These are phyloP conservation scores for Cercospora sojina DNA, from an alignment of 2,329 filamentous ascomycete genomes.

Conservation along the genomic window DNA sequence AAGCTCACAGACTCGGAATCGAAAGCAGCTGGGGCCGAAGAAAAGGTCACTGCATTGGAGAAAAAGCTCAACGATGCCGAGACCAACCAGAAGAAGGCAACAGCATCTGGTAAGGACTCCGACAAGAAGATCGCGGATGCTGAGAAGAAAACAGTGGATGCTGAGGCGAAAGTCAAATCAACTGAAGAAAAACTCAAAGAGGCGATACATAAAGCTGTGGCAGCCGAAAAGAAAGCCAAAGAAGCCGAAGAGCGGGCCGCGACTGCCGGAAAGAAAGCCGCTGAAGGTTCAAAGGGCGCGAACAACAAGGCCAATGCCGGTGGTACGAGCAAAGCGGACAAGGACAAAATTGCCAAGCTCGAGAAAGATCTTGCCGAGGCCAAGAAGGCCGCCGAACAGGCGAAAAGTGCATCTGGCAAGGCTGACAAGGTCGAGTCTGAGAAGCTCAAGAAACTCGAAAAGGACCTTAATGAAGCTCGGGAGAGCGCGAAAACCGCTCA, in stretches of 20 bases:
- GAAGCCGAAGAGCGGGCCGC: conserved; percentile 20
- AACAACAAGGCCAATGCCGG: conserved; percentile 10
- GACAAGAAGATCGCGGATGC: conserved; percentile 16
- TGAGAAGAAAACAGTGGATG: conserved; percentile 3
- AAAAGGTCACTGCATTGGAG: conserved; percentile 12
- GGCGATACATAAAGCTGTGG: conserved; percentile 12
- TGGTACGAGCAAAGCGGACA: conserved; percentile 15
- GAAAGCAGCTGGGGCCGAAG: conserved; percentile 15
- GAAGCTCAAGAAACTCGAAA: conserved; percentile 18
- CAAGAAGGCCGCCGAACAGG: conserved; percentile 14
- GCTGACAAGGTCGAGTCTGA: conserved; percentile 9
- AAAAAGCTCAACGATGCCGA: conserved; percentile 17
- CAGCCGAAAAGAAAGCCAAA: conserved; percentile 11
- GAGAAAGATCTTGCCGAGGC: conserved; percentile 21
- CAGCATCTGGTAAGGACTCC: conserved; percentile 18
- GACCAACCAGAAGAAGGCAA: conserved; percentile 15
- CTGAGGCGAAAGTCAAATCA: conserved; percentile 8
- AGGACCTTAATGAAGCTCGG: conserved; percentile 15
- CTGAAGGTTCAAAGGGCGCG: conserved; percentile 10
- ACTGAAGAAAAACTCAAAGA: conserved; percentile 18
- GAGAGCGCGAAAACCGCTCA: conserved; percentile 18
- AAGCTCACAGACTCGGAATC: conserved; percentile 13
- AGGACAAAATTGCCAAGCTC: conserved; percentile 18
- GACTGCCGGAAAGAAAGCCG: conserved; percentile 11
- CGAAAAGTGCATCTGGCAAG: conserved; percentile 8